These are phyloP conservation scores for Wickerhamomyces sp. DNA, from an alignment of 1,139 yeast species.

Conservation along the genomic window DNA sequence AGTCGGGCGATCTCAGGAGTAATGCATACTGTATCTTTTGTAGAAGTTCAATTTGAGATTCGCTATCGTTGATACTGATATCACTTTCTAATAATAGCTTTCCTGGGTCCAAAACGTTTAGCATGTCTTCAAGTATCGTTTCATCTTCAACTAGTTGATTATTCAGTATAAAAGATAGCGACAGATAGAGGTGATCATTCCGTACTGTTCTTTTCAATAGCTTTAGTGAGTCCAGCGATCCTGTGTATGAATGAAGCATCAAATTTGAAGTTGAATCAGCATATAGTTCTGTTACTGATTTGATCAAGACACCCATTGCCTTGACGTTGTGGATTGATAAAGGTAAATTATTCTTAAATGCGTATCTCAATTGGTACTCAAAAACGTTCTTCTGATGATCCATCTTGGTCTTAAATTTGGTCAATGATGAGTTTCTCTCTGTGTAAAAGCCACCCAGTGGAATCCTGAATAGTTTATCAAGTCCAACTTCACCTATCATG, in stretches of 20 bases:
- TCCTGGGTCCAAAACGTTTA: neutral
- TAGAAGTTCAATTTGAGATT: constrained; percentile 4
- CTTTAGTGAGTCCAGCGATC: constrained; percentile 8
- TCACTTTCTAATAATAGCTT: constrained; percentile 10
- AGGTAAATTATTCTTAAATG: constrained; percentile 41
- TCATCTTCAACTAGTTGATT: no score
- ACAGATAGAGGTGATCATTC: constrained; percentile 2
- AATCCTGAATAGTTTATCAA: constrained; percentile 70
- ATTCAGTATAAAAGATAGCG: constrained; percentile 6
- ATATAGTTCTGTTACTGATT: constrained; percentile 28
- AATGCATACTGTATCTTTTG: no score
- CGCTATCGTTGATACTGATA: constrained; percentile 3
- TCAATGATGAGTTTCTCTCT: constrained; percentile 21
- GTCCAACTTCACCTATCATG: constrained; percentile 81
- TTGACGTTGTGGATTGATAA: constrained; percentile 85
- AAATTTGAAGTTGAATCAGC: constrained; percentile 1
- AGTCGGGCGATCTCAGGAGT: no score
- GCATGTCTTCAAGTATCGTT: constrained; percentile 1
- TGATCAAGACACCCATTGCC: constrained; percentile 58
- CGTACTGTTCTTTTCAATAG: constrained; percentile 3
- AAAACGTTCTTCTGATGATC: constrained; percentile 62
- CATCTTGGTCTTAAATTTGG: constrained; percentile 47
- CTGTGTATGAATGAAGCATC: constrained; percentile 11
- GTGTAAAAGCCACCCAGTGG: constrained; percentile 60
- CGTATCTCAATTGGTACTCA: constrained; percentile 46